Evolutionary conservation across 1,284 basidiomycete genomes (phyloP).

Genomic region (Thecaphora thlaspeos): DNA sequence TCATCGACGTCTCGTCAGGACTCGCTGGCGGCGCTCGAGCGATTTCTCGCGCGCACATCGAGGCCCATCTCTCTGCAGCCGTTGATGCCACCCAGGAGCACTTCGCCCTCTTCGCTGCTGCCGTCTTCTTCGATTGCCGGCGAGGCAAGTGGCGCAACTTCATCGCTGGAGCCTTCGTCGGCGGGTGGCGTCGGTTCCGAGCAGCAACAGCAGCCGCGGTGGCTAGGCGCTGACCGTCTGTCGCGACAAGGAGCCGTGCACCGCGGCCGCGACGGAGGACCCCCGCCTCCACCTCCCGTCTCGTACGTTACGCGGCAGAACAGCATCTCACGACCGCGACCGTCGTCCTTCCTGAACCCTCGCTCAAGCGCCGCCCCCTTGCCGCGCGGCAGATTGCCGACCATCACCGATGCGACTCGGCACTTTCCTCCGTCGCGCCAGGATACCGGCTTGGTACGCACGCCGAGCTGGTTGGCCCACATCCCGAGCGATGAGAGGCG

Average conservation of each 20-base stretch:
- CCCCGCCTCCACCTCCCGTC: constrained; percentile 4
- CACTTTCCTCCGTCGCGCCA: constrained; percentile 43
- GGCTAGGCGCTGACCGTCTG: constrained; percentile 3
- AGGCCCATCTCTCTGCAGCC: constrained; percentile 14
- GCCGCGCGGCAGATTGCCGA: constrained; percentile 38
- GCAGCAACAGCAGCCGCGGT: no score
- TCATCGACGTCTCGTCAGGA: constrained; percentile 16
- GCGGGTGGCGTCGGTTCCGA: no score
- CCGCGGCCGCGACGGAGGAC: constrained; percentile 5
- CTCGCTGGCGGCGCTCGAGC: constrained; percentile 32
- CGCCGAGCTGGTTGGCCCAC: constrained; percentile 32
- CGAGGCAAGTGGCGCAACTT: neutral
- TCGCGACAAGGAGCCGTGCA: constrained; percentile 23
- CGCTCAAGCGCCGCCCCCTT: constrained; percentile 40
- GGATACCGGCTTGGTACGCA: constrained; percentile 8
- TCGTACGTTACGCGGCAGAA: constrained; percentile 1
- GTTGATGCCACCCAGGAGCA: constrained; percentile 6
- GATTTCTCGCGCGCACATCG: constrained; percentile 25
- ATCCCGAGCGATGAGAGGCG: constrained; percentile 27
- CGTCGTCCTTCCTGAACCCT: constrained; percentile 34
- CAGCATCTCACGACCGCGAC: constrained; percentile 10
- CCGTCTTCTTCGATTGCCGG: neutral
- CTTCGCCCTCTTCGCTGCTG: neutral
- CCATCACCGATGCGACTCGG: constrained; percentile 45
- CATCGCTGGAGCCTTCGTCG: no score